A percentile compares a stretch with the other conserved stretches of the same genome.
Conservation (phyloP, 371 early-diverging fungal species). For the Polyrhizophydium stewartii region DNA sequence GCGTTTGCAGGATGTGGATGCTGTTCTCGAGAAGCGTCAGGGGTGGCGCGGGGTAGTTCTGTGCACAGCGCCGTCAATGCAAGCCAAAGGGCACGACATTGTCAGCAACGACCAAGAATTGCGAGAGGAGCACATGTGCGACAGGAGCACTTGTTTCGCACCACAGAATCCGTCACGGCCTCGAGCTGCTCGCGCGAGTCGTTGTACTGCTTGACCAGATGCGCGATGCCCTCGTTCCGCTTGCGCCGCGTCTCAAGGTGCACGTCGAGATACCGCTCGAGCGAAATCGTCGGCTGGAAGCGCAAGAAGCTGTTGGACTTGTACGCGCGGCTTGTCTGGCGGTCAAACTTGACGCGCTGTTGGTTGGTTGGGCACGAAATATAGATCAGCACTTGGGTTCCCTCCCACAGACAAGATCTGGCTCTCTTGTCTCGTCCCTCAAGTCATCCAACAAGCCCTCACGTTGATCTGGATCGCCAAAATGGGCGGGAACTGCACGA, state of each 20-base stretch:
- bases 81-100: background rate
- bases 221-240: slow-evolving; percentile 12
- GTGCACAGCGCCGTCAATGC: background rate
- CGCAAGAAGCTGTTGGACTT: slow-evolving; percentile 62
- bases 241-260: slow-evolving; percentile 26
- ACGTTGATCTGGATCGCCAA: slow-evolving; percentile 61
- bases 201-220: slow-evolving; percentile 22
- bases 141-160: background rate
- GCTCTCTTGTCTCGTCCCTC: too few relatives aligned
- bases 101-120: too few relatives aligned
- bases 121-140: too few relatives aligned
- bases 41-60: background rate
- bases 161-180: background rate
- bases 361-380: too few relatives aligned
- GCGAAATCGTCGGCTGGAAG: slow-evolving; percentile 48
- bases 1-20: background rate
- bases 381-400: too few relatives aligned
- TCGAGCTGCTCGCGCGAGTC: background rate
- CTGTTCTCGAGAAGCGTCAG: background rate
- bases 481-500: slow-evolving; percentile 55
- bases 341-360: slow-evolving; percentile 65
- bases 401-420: too few relatives aligned
- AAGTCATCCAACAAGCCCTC: too few relatives aligned
- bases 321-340: slow-evolving; percentile 50
- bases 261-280: slow-evolving; percentile 52